Evolutionary conservation across 495 filamentous ascomycete genomes (phyloP).

Genomic region (Neurospora sp.): DNA sequence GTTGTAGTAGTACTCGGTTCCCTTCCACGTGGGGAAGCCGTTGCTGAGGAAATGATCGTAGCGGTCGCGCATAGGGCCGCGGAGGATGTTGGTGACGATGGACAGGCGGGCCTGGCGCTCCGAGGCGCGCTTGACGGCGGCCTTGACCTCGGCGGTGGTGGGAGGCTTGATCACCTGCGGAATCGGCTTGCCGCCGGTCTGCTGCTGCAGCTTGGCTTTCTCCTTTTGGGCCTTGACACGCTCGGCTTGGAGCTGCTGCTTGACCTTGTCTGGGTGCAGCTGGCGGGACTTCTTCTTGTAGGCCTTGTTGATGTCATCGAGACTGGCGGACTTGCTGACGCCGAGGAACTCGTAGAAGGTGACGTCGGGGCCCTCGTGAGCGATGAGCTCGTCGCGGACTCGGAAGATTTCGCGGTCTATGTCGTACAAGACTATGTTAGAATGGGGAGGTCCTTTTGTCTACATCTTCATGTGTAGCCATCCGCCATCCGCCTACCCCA

Average conservation of each 20-base stretch:
- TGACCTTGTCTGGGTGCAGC: constrained; percentile 93
- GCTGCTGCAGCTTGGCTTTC: constrained; percentile 36
- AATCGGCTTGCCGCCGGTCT: constrained; percentile 45
- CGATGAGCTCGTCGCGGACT: constrained; percentile 72
- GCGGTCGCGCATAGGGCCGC: constrained; percentile 66
- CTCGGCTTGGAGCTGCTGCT: constrained; percentile 67
- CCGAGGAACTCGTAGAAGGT: constrained; percentile 96
- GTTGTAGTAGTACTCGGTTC: constrained; percentile 95
- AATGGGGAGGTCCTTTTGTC: background rate
- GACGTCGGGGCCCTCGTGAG: constrained; percentile 64
- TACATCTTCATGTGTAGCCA: background rate
- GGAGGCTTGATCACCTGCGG: constrained; percentile 63
- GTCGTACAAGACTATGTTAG: background rate
- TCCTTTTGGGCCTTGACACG: constrained; percentile 49
- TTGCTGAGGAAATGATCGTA: constrained; percentile 94
- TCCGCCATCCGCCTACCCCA: background rate
- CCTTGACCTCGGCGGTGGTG: constrained; percentile 58
- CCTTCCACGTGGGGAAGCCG: constrained; percentile 93
- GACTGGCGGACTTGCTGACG: constrained; percentile 56
- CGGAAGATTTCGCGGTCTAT: constrained; percentile 96
- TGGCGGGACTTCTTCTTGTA: constrained; percentile 75
- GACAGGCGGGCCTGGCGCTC: constrained; percentile 75
- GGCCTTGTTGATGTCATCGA: constrained; percentile 87
- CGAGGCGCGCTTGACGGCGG: constrained; percentile 62
- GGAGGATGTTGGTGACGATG: constrained; percentile 74